Conservation (phyloP, 2,329 filamentous ascomycete species). For the Scedosporium aurantiacum region DNA sequence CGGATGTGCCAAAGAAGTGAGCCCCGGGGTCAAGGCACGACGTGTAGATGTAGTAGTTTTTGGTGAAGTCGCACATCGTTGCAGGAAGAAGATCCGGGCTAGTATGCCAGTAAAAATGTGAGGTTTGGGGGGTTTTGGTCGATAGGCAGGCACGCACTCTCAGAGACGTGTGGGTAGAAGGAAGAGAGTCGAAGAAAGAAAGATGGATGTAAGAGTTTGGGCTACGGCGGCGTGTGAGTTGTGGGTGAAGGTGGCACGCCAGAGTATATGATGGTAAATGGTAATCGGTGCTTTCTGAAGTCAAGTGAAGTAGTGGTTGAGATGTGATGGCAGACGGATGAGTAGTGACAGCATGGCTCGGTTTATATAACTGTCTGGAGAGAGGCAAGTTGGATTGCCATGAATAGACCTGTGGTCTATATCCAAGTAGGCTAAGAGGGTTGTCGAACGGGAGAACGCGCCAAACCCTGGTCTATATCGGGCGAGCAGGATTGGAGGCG, state of each 20-base stretch:
- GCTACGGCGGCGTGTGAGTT: too few species aligned
- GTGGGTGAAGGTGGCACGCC: background rate
- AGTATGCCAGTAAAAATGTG: too few species aligned
- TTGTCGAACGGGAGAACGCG: background rate
- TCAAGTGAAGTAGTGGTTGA: background rate
- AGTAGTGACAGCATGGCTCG: conserved; percentile 1
- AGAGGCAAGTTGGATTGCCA: background rate
- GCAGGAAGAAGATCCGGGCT: too few species aligned
- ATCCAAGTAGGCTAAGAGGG: conserved; percentile 3
- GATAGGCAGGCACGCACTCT: too few species aligned
- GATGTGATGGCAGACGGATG: background rate
- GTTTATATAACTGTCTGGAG: conserved; percentile 6
- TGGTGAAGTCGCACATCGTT: conserved; percentile 53
- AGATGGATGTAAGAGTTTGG: too few species aligned
- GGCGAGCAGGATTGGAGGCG: background rate
- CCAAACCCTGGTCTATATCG: conserved; percentile 2
- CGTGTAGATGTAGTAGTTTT: conserved; percentile 69
- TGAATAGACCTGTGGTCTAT: background rate
- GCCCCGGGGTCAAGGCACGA: conserved; percentile 56
- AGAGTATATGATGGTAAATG: background rate
- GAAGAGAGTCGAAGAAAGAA: too few species aligned
- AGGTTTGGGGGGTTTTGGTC: too few species aligned
- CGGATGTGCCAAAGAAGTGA: conserved; percentile 60
- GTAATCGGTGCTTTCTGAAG: background rate
- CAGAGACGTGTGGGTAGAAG: too few species aligned